A percentile compares a stretch with the other conserved stretches of the same genome.
Conservation (phyloP, 495 filamentous ascomycete species). For the Niebla homalea region DNA sequence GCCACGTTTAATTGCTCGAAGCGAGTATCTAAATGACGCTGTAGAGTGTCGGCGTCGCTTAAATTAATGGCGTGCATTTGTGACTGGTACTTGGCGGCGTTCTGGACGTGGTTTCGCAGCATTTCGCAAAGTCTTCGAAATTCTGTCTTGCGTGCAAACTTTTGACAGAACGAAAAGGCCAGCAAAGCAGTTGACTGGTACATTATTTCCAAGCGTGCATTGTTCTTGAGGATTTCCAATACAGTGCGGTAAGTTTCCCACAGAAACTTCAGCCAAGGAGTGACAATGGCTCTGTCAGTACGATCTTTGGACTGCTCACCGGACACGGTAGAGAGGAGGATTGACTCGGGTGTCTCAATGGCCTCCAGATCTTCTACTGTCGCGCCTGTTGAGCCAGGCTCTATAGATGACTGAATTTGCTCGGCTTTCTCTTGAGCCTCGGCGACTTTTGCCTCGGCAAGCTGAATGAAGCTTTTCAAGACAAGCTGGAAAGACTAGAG, state of each 20-base stretch:
- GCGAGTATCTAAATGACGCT: conserved; percentile 91
- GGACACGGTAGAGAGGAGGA: conserved; percentile 92
- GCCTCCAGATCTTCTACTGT: conserved; percentile 94
- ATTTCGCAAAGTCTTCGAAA: conserved; percentile 97
- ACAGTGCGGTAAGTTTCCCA: conserved; percentile 99
- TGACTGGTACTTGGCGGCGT: conserved; percentile 94
- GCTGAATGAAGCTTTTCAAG: conserved; percentile 91
- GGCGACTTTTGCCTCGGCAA: conserved; percentile 90
- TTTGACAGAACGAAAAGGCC: conserved; percentile 95
- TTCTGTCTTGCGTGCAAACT: conserved; percentile 97
- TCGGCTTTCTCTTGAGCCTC: conserved; percentile 94
- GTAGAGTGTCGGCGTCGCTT: conserved; percentile 90
- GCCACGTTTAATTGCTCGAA: conserved; percentile 98
- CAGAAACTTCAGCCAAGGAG: conserved; percentile 97
- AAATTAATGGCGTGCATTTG: conserved; percentile 99
- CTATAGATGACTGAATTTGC: conserved; percentile 77
- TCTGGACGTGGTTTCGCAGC: conserved; percentile 95
- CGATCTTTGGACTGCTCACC: conserved; percentile 94
- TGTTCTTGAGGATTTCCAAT: conserved; percentile 95
- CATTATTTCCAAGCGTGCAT: conserved; percentile 91
- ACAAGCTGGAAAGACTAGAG: conserved; percentile 47
- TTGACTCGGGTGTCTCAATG: conserved; percentile 93
- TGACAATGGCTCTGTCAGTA: conserved; percentile 94
- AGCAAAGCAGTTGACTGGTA: conserved; percentile 97
- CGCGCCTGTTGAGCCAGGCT: conserved; percentile 51